These are phyloP conservation scores for Phytopythium vexans DNA, from an alignment of 352 stramenopile species.

Conservation along the genomic window DNA sequence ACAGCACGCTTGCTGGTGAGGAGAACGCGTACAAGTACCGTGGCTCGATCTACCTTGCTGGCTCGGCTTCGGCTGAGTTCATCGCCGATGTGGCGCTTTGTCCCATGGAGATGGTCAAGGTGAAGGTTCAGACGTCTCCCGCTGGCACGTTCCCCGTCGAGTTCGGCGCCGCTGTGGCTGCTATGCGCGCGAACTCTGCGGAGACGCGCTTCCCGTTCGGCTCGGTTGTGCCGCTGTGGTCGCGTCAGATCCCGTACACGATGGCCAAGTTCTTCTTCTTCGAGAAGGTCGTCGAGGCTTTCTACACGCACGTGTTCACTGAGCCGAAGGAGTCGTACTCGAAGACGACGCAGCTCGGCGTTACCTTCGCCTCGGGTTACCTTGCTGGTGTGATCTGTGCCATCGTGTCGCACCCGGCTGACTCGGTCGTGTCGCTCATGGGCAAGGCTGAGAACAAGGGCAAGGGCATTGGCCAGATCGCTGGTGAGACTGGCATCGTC, in stretches of 20 bases:
- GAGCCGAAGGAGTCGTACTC: constrained; percentile 90
- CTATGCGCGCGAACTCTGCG: constrained; percentile 87
- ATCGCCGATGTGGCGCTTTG: constrained; percentile 93
- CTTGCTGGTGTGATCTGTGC: constrained; percentile 98
- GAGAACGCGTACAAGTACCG: constrained; percentile 93
- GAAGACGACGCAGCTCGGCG: constrained; percentile 93
- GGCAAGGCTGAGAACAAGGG: constrained; percentile 90
- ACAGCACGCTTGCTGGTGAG: constrained; percentile 87
- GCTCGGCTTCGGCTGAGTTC: constrained; percentile 92
- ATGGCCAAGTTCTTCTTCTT: constrained; percentile 99
- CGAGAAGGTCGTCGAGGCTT: constrained; percentile 85
- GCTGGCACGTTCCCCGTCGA: constrained; percentile 88
- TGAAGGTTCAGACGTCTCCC: constrained; percentile 91
- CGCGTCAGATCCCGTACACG: constrained; percentile 97
- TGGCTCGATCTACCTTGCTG: constrained; percentile 89
- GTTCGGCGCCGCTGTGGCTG: constrained; percentile 79
- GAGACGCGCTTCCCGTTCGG: constrained; percentile 91
- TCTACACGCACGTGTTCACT: constrained; percentile 90
- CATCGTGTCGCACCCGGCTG: constrained; percentile 98
- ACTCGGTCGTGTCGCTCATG: constrained; percentile 98
- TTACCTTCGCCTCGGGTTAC: constrained; percentile 98
- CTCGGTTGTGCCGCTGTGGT: constrained; percentile 88
- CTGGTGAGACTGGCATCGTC: constrained; percentile 67
- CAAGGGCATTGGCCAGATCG: constrained; percentile 89
- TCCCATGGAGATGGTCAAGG: constrained; percentile 95